Base-by-base conservation (phyloP, 2,329 filamentous ascomycete genomes). In the Huntiella omanensis region DNA sequence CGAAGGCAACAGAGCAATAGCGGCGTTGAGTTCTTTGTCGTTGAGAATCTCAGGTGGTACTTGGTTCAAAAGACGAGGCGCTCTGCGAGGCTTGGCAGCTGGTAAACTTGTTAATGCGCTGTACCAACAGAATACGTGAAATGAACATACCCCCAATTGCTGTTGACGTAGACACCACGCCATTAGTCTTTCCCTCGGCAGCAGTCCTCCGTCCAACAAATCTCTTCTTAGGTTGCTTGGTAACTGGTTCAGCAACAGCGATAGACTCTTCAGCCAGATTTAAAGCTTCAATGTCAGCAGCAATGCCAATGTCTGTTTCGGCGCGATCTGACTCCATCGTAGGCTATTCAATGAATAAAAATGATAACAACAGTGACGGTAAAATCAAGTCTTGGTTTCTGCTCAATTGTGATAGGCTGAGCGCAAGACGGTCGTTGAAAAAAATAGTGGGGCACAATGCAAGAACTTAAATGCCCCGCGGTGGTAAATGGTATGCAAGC, bases 21-120 rank as follows among this genome's bases (percentile, higher is more conserved):
- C 91, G 39, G 78, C 80, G 60, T 88, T 88, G 56, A 98, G 82
- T 41, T 81, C 83, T 41, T 77, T 68, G 56, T 98, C 81, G 52
- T 93, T 72, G 15, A 91, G 69, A 52, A 98, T 94, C 52, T 88
- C 81, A 12, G 78, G 70, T 2, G 91, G 88, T 1, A 98, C 83
- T 58, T 91, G 83, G 59, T 95, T 96, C 50, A 96, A 63, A n/a
- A 86, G 75, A 52, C 91, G 73, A 1, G 83, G 79, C 12, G 78
- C 70, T 55, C 83, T 72, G 53, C 82, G 73, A 35, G 83, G 73
- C 53, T 77, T 75, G 15, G 81, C 71, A 48, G 80, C 83, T 91
- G 17, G 4, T 15, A 33, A 22, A 8, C 5, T 32, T 3, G 33
- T 47, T 43, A 47, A 28, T 36, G 17, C 17, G 12, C 22, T 8